Conservation (phyloP, 345 rosid genomes). For the Pugionium dolabratum region DNA sequence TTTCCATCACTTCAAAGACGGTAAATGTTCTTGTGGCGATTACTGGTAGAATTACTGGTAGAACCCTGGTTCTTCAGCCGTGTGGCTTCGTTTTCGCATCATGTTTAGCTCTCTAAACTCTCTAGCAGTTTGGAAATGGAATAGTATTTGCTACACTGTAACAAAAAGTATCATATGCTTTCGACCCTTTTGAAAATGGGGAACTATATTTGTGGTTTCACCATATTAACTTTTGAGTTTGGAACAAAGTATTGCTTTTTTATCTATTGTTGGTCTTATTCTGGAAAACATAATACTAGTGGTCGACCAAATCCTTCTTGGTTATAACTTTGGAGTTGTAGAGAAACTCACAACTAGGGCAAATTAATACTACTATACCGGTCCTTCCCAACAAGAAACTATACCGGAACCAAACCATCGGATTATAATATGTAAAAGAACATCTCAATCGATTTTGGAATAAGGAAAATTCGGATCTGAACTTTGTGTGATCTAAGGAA, state of each 20-base stretch:
- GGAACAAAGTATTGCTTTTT: neutral
- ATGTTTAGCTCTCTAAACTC: neutral
- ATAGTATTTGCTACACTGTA: neutral
- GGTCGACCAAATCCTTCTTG: too few species aligned
- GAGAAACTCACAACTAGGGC: too few species aligned
- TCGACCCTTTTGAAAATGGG: neutral
- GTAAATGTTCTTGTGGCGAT: conserved; percentile 54
- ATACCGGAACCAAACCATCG: too few species aligned
- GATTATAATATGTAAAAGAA: neutral
- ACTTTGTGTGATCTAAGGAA: neutral
- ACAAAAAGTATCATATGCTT: neutral
- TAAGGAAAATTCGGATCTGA: neutral
- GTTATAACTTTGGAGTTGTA: too few species aligned
- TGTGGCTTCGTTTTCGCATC: neutral
- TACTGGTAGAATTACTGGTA: conserved; percentile 56
- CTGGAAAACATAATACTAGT: too few species aligned
- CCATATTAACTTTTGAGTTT: neutral
- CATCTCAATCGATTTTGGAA: neutral
- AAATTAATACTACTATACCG: too few species aligned
- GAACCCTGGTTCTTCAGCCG: neutral
- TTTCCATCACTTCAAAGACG: conserved; percentile 58
- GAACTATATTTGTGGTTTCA: neutral
- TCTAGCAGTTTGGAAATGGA: neutral
- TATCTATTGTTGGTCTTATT: neutral
- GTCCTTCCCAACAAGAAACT: neutral